Evolutionary conservation across 2,329 filamentous ascomycete genomes (phyloP).

Genomic region (Sordariomycetes sp.): DNA sequence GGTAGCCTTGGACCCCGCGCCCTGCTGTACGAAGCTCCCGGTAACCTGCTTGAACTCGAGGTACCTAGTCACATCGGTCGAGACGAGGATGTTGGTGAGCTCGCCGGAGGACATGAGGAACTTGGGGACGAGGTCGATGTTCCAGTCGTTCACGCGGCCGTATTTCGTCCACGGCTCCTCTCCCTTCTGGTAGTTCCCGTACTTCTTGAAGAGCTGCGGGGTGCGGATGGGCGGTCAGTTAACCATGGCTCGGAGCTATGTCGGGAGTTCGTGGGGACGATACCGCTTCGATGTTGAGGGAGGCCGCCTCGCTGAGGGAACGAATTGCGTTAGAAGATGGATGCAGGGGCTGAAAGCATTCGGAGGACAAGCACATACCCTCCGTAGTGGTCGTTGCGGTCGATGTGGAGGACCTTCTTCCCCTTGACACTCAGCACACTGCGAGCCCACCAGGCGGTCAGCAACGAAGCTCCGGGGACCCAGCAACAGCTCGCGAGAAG

Average conservation of each 20-base stretch:
- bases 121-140: constrained; percentile 97
- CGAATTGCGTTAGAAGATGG: constrained; percentile 14
- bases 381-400: constrained; percentile 97
- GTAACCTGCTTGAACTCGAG: constrained; percentile 92
- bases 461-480: background rate
- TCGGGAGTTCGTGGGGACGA: constrained; percentile 16
- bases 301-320: constrained; percentile 66
- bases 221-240: constrained; percentile 5
- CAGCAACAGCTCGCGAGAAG: constrained; percentile 1
- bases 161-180: constrained; percentile 98
- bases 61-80: constrained; percentile 82
- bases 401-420: constrained; percentile 98
- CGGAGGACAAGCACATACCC: constrained; percentile 50
- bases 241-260: background rate
- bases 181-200: constrained; percentile 68
- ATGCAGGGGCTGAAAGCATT: constrained; percentile 8
- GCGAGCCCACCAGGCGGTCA: constrained; percentile 8
- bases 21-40: constrained; percentile 93
- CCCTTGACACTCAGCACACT: constrained; percentile 96
- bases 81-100: constrained; percentile 95
- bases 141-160: constrained; percentile 95
- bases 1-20: constrained; percentile 68
- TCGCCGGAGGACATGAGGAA: constrained; percentile 98
- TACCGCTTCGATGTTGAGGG: constrained; percentile 91
- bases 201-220: constrained; percentile 84